Conservation (phyloP, 352 stramenopile species). For the Globisporangium barbulae region DNA sequence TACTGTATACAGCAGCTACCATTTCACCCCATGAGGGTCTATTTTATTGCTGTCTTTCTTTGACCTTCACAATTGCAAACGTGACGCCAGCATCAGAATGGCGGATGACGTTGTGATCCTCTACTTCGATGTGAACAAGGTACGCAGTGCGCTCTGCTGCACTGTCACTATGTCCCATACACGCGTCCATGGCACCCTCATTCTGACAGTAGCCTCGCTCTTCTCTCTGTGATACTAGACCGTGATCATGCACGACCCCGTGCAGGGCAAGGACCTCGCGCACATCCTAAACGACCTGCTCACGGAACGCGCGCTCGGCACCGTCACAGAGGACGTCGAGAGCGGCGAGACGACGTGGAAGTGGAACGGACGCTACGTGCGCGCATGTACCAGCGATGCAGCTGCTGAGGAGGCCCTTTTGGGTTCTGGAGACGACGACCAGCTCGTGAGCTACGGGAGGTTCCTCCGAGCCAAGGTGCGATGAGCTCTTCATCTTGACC, state of each 20-base stretch:
- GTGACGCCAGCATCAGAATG: not conserved
- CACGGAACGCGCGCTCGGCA: constrained; percentile 48
- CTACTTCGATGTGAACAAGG: constrained; percentile 85
- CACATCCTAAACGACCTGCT: constrained; percentile 79
- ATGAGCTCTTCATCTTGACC: not conserved
- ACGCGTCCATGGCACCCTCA: no score
- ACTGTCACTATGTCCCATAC: not conserved
- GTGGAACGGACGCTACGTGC: constrained; percentile 38
- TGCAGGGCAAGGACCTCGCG: constrained; percentile 70
- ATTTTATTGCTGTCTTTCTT: not conserved
- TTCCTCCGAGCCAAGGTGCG: constrained; percentile 61
- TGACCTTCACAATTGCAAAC: not conserved
- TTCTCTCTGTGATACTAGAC: constrained; percentile 32
- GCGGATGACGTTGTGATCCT: constrained; percentile 34
- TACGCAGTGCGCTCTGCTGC: constrained; percentile 10
- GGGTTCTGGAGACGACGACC: not conserved
- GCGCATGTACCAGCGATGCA: constrained; percentile 8
- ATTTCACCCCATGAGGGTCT: not conserved
- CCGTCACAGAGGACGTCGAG: constrained; percentile 4
- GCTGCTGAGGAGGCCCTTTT: no score
- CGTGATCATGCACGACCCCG: constrained; percentile 79
- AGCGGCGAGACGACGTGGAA: constrained; percentile 32
- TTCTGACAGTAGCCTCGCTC: not conserved
- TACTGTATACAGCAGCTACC: no score
- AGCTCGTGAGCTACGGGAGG: constrained; percentile 46